phyloP scores from a whole-genome alignment of 768 basidiomycete genomes.

The Hortiboletus campestris region DNA sequence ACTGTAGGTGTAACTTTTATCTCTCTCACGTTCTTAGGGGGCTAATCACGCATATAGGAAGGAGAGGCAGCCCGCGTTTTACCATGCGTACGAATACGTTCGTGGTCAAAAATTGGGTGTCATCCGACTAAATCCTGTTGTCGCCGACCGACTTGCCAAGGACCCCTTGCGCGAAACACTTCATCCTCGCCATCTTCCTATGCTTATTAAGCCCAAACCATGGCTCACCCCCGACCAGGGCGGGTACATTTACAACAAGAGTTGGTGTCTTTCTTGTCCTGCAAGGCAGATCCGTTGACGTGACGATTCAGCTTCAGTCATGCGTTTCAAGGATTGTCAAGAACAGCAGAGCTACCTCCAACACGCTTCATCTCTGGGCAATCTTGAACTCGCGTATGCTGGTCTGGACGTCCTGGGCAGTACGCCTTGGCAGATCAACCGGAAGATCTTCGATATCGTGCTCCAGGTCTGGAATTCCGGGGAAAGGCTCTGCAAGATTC shows the following conservation, averaged over 20 bases:
- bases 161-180: constrained; percentile 69
- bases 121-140: constrained; percentile 79
- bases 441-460: constrained; percentile 70
- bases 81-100: constrained; percentile 89
- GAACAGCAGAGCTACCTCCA: constrained; percentile 82
- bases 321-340: constrained; percentile 90
- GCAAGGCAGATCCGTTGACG: neutral
- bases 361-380: constrained; percentile 68
- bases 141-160: constrained; percentile 72
- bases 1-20: constrained; percentile 45
- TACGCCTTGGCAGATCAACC: constrained; percentile 91
- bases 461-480: constrained; percentile 86
- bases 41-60: constrained; percentile 38
- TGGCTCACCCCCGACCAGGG: constrained; percentile 80
- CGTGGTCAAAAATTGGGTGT: constrained; percentile 94
- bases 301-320: constrained; percentile 52
- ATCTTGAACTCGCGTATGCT: constrained; percentile 82
- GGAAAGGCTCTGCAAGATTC: constrained; percentile 77
- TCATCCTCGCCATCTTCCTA: constrained; percentile 93
- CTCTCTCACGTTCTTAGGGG: neutral
- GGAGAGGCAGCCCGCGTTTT: constrained; percentile 88
- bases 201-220: constrained; percentile 88
- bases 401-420: constrained; percentile 87
- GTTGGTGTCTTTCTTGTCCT: constrained; percentile 39
- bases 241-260: constrained; percentile 77